These are phyloP conservation scores for Phytophthora citricola DNA, from an alignment of 352 stramenopile genomes.

Conservation along the genomic window DNA sequence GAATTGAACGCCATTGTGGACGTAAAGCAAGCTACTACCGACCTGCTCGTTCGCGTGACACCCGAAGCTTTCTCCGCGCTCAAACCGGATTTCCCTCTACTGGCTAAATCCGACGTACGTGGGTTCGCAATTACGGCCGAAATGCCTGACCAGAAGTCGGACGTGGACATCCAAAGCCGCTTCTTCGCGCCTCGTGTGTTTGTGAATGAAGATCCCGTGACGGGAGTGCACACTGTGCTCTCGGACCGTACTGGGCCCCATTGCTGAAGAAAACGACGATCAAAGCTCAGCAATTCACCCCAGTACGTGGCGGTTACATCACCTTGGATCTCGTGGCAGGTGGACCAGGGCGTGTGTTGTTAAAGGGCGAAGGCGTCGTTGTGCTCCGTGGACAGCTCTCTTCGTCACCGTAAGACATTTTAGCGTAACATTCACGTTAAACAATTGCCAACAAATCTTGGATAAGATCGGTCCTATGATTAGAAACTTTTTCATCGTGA, in stretches of 20 bases:
- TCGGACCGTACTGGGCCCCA: constrained; percentile 87
- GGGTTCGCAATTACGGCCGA: constrained; percentile 24
- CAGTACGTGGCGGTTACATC: constrained; percentile 51
- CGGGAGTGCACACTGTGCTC: constrained; percentile 89
- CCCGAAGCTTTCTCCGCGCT: constrained; percentile 25
- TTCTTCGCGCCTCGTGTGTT: constrained; percentile 92
- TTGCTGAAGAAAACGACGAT: constrained; percentile 52
- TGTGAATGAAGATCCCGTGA: constrained; percentile 94
- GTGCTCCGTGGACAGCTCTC: constrained; percentile 28
- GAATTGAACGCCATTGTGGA: constrained; percentile 25
- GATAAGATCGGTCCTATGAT: background rate
- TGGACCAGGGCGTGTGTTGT: constrained; percentile 41
- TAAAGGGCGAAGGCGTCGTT: constrained; percentile 51
- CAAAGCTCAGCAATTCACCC: constrained; percentile 53
- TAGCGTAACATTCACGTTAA: background rate
- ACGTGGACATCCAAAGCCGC: constrained; percentile 62
- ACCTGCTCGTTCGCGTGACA: constrained; percentile 40
- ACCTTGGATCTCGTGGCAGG: constrained; percentile 43
- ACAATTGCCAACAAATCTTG: background rate
- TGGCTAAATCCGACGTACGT: constrained; percentile 24
- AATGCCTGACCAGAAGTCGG: constrained; percentile 19
- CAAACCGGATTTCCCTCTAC: constrained; percentile 28
- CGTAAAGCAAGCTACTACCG: constrained; percentile 24
- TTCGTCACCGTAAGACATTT: constrained; percentile 8
- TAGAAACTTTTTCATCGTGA: background rate